Percentiles rank a stretch among this genome's conserved stretches.
phyloP scores from a whole-genome alignment of 2,329 filamentous ascomycete genomes.

The Blastomyces silverae region DNA sequence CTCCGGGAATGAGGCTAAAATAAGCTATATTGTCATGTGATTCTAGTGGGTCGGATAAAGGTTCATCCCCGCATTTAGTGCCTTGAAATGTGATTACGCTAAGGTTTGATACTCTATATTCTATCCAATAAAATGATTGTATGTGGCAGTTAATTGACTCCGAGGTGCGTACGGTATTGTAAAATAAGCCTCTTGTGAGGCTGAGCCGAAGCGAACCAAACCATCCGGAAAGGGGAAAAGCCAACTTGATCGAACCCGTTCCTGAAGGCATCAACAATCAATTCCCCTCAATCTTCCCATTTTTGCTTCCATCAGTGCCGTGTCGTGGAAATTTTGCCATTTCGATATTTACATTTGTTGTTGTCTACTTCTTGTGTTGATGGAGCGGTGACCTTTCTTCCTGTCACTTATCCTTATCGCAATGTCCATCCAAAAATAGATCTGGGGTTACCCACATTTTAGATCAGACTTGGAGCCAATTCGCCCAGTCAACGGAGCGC shows the following conservation, averaged over 20 bases:
- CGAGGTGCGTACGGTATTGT: neutral
- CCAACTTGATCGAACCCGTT: neutral
- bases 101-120: neutral
- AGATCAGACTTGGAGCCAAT: neutral
- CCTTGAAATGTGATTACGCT: neutral
- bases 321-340: neutral
- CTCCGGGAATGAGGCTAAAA: neutral
- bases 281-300: constrained; percentile 1
- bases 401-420: constrained; percentile 4
- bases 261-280: constrained; percentile 7
- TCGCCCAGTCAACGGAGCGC: neutral
- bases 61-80: neutral
- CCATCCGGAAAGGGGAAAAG: constrained; percentile 1
- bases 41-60: neutral
- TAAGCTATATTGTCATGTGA: neutral
- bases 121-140: neutral
- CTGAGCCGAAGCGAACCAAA: constrained; percentile 1
- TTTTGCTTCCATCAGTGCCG: neutral
- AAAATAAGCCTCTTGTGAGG: neutral
- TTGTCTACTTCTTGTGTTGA: neutral
- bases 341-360: neutral
- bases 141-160: too few relatives aligned
- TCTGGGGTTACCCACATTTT: neutral
- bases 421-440: constrained; percentile 8
- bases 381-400: neutral